A percentile compares a stretch with the other conserved stretches of the same genome.
Evolutionary conservation across 768 basidiomycete genomes (phyloP).

Genomic region (Lentinus tigrinus): DNA sequence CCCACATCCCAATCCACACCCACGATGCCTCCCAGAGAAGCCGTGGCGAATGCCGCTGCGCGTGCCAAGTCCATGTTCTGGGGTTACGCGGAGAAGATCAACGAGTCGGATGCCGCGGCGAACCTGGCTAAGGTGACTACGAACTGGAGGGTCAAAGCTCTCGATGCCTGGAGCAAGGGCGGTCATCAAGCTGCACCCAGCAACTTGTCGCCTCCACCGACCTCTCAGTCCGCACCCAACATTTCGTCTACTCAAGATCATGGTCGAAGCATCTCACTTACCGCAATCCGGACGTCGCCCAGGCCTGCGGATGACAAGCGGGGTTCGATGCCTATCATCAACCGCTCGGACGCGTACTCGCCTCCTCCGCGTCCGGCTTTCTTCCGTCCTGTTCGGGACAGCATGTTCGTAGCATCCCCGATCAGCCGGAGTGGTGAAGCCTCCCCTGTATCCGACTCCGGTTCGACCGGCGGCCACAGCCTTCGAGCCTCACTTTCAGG

Average conservation of each 20-base stretch:
- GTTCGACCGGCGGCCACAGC: constrained; percentile 38
- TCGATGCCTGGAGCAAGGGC: constrained; percentile 36
- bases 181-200: constrained; percentile 10
- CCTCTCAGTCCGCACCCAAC: constrained; percentile 1
- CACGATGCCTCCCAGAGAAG: constrained; percentile 12
- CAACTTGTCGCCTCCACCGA: constrained; percentile 20
- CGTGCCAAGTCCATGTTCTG: constrained; percentile 44
- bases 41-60: constrained; percentile 11
- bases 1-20: constrained; percentile 17
- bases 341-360: constrained; percentile 39
- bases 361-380: constrained; percentile 58
- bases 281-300: constrained; percentile 1
- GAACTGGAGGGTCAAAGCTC: constrained; percentile 70
- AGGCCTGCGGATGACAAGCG: constrained; percentile 23
- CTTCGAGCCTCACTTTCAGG: constrained; percentile 45
- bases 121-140: constrained; percentile 70
- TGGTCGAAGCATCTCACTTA: constrained; percentile 14
- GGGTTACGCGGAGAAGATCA: constrained; percentile 72
- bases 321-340: constrained; percentile 41
- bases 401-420: constrained; percentile 30
- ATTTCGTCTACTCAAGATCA: constrained; percentile 4
- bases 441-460: constrained; percentile 26
- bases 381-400: constrained; percentile 60
- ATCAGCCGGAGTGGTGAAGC: constrained; percentile 14
- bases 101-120: constrained; percentile 71